These are phyloP conservation scores for Bryopsis sp. DNA, from an alignment of 139 green algal genomes.

Conservation along the genomic window DNA sequence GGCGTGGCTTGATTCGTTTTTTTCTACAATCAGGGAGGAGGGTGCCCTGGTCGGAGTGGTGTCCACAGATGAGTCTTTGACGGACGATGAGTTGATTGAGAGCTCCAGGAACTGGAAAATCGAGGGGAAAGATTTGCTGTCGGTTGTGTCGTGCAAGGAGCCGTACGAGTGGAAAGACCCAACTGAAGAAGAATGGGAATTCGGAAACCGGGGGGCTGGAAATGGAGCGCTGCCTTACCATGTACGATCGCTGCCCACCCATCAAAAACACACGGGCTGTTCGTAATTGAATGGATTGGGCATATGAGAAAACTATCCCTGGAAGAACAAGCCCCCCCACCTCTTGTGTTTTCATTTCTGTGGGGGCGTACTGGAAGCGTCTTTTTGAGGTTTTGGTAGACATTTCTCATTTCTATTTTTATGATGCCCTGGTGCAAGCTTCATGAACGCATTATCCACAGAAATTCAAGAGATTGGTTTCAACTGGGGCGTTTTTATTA, in stretches of 20 bases:
- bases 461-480: not conserved
- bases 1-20: too few species aligned
- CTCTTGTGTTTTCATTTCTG: too few species aligned
- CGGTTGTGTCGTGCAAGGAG: constrained; percentile 66
- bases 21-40: constrained; percentile 62
- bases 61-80: constrained; percentile 46
- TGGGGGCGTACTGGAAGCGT: too few species aligned
- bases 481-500: not conserved
- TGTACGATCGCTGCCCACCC: too few species aligned
- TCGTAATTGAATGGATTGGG: too few species aligned
- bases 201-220: constrained; percentile 27
- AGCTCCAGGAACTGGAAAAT: constrained; percentile 86
- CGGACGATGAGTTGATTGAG: constrained; percentile 73
- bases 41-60: constrained; percentile 84
- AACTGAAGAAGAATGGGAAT: constrained; percentile 92
- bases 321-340: too few species aligned
- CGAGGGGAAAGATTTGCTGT: constrained; percentile 71
- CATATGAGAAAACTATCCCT: too few species aligned
- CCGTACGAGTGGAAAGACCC: constrained; percentile 90
- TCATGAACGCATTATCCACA: not conserved
- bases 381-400: too few species aligned
- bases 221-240: too few species aligned
- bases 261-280: too few species aligned
- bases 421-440: too few species aligned
- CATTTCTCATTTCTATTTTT: too few species aligned